A percentile compares a stretch with the other conserved stretches of the same genome.
These are phyloP conservation scores for Auricularia auricula-judae DNA, from an alignment of 768 basidiomycete species.

Conservation along the genomic window DNA sequence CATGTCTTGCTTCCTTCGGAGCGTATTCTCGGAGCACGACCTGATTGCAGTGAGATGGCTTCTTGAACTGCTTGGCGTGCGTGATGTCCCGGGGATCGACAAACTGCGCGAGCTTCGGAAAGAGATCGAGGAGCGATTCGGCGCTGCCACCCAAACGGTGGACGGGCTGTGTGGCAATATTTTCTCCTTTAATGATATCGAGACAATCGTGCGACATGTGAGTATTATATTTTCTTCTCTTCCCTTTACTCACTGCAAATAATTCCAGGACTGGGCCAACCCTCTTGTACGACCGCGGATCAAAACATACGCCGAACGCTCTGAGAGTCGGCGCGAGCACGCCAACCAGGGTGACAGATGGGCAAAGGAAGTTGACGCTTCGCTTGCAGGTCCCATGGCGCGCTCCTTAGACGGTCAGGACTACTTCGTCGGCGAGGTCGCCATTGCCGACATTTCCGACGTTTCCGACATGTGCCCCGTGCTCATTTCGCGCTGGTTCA, in stretches of 20 bases:
- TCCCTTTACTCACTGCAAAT: neutral
- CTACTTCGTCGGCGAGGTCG: neutral
- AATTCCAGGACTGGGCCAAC: neutral
- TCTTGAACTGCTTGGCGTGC: neutral
- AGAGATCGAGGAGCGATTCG: neutral
- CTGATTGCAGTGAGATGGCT: neutral
- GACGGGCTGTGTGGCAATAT: neutral
- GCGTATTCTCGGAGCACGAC: neutral
- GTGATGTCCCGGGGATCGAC: neutral
- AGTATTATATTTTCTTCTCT: neutral
- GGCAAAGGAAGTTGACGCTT: neutral
- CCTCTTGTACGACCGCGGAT: neutral
- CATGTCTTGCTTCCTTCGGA: neutral
- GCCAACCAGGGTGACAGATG: neutral
- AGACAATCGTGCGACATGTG: neutral
- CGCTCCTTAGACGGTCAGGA: neutral
- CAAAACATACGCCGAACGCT: neutral
- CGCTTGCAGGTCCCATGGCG: neutral
- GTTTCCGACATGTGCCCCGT: neutral
- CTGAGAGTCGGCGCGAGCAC: neutral
- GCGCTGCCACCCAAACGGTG: neutral
- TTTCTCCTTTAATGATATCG: neutral
- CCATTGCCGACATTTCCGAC: neutral
- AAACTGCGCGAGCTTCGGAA: neutral
- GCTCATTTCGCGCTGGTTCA: neutral